Conservation (phyloP, 192 early-diverging fungal genomes). For the Powellomyces hirtus region DNA sequence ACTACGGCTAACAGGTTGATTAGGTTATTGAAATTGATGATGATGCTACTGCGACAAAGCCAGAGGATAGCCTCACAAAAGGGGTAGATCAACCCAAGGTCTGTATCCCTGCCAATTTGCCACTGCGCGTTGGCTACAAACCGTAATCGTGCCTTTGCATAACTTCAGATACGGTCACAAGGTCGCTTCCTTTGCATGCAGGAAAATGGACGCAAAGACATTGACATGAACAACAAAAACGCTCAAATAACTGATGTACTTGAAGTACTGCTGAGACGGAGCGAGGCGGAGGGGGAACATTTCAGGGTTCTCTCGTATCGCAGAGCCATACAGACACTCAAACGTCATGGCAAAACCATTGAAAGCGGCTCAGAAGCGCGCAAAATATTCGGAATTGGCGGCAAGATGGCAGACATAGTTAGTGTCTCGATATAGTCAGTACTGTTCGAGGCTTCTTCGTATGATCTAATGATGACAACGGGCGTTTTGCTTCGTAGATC, state of each 20-base stretch:
- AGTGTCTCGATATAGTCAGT: no score
- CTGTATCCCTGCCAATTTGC: no score
- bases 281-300: constrained; percentile 39
- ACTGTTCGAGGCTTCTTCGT: background rate
- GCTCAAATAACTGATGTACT: constrained; percentile 19
- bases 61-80: no score
- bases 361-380: constrained; percentile 33
- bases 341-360: constrained; percentile 33
- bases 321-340: constrained; percentile 37
- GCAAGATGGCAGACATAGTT: constrained; percentile 41
- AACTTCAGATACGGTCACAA: background rate
- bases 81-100: no score
- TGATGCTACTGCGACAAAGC: no score
- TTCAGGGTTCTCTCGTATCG: constrained; percentile 42
- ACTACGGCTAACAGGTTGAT: no score
- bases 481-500: constrained; percentile 9
- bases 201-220: background rate
- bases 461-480: no score
- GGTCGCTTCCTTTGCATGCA: constrained; percentile 24
- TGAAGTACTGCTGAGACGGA: constrained; percentile 29
- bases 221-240: constrained; percentile 23
- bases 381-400: constrained; percentile 41
- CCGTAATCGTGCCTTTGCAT: no score
- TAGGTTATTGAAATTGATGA: no score
- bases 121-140: no score